Conservation (phyloP, 1,284 basidiomycete genomes). For the Boletellus sp. region DNA sequence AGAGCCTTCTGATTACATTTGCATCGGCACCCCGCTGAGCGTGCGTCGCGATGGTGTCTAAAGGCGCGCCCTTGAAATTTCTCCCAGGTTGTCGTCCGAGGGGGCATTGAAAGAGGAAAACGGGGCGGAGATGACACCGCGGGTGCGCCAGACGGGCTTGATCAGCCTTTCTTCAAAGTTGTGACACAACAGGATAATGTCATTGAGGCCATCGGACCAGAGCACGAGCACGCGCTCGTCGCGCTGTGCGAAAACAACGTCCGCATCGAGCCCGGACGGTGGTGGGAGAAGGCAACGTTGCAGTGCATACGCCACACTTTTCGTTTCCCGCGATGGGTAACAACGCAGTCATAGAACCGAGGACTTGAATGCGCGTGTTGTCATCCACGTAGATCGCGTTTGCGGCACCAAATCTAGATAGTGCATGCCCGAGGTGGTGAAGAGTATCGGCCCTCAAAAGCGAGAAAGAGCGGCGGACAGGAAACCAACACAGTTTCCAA, state of each 20-base stretch:
- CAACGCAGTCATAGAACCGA: constrained; percentile 65
- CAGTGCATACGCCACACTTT: constrained; percentile 82
- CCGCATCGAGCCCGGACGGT: too few species aligned
- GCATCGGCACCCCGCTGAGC: constrained; percentile 9
- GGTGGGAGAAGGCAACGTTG: constrained; percentile 25
- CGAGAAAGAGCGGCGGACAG: not conserved
- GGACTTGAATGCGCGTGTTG: constrained; percentile 68
- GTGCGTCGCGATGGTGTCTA: constrained; percentile 25
- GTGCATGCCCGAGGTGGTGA: not conserved
- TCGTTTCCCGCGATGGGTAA: constrained; percentile 78
- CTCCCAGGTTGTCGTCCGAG: constrained; percentile 52
- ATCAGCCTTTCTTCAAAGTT: constrained; percentile 78
- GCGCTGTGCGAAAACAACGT: constrained; percentile 41
- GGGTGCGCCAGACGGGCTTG: constrained; percentile 73
- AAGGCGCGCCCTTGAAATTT: constrained; percentile 32
- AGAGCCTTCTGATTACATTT: constrained; percentile 28
- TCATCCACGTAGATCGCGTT: constrained; percentile 59
- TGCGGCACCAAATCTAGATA: constrained; percentile 43
- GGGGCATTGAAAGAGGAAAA: constrained; percentile 48
- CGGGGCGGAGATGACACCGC: constrained; percentile 29
- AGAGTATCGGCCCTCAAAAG: not conserved
- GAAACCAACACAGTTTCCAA: constrained; percentile 53
- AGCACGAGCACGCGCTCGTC: constrained; percentile 72
- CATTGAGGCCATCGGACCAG: constrained; percentile 73
- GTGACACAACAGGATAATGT: constrained; percentile 62